phyloP scores from a whole-genome alignment of 164 flowering plant genomes.

The Nymphaea colorata region DNA sequence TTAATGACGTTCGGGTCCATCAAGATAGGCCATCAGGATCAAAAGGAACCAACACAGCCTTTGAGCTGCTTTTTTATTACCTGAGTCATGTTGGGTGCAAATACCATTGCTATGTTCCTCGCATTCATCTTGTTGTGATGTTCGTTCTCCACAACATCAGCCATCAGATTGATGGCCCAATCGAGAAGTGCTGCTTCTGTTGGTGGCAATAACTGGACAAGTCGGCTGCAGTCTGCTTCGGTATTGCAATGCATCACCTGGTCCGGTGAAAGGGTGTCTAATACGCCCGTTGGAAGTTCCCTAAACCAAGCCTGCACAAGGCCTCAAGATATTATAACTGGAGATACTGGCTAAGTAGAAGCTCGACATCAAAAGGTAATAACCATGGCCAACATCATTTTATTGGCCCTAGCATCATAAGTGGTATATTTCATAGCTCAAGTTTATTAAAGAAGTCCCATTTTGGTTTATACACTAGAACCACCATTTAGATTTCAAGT shows the following conservation, averaged over 20 bases:
- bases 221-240: constrained; percentile 62
- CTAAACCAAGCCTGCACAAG: constrained; percentile 81
- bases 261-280: constrained; percentile 80
- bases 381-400: too few species aligned
- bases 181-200: constrained; percentile 75
- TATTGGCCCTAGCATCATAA: too few species aligned
- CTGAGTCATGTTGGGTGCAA: constrained; percentile 99
- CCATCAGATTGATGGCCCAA: constrained; percentile 96
- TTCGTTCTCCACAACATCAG: constrained; percentile 80
- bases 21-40: not conserved
- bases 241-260: constrained; percentile 92
- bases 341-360: too few species aligned
- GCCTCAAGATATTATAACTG: not conserved
- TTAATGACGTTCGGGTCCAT: not conserved
- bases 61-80: constrained; percentile 16
- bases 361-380: too few species aligned
- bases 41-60: not conserved
- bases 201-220: constrained; percentile 55
- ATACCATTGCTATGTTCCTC: constrained; percentile 83
- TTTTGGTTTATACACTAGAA: too few species aligned
- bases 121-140: constrained; percentile 93
- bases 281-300: constrained; percentile 89
- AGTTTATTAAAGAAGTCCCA: too few species aligned
- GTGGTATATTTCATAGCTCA: too few species aligned
- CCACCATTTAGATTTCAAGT: too few species aligned